Evolutionary conservation across 257 asterid genomes (phyloP).

Genomic region (Gentiana dahurica): DNA sequence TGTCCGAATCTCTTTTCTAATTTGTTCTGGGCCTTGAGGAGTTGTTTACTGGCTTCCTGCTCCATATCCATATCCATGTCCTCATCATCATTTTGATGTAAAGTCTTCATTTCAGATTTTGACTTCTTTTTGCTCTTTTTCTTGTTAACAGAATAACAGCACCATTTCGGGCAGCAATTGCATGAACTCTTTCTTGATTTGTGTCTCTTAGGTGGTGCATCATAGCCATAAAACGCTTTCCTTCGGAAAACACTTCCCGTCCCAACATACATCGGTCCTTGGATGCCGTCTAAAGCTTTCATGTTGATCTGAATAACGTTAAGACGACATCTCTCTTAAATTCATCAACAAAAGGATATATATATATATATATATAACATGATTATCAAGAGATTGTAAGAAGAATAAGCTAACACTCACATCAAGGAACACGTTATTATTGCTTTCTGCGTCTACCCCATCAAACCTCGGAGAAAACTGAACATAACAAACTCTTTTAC

Average conservation of each 20-base stretch:
- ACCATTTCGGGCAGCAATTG: slow-evolving; percentile 23
- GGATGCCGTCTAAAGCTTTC: slow-evolving; percentile 34
- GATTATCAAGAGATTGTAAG: not conserved
- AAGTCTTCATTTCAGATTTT: slow-evolving; percentile 5
- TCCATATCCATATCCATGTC: too few species aligned
- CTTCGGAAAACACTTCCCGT: slow-evolving; percentile 30
- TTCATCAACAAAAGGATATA: not conserved
- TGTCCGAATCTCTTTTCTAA: slow-evolving; percentile 25
- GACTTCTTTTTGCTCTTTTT: slow-evolving; percentile 12
- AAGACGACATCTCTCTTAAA: not conserved
- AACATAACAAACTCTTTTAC: slow-evolving; percentile 14
- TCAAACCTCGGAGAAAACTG: slow-evolving; percentile 21
- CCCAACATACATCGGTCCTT: slow-evolving; percentile 36
- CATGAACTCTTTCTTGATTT: slow-evolving; percentile 14
- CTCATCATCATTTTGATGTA: too few species aligned
- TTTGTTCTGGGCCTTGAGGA: slow-evolving; percentile 13
- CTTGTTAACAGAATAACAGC: slow-evolving; percentile 9
- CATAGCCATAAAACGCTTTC: slow-evolving; percentile 23
- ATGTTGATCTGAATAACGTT: slow-evolving; percentile 22
- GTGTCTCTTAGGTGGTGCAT: slow-evolving; percentile 22
- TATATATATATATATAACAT: not conserved
- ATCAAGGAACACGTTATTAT: slow-evolving; percentile 15
- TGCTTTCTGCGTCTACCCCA: slow-evolving; percentile 13
- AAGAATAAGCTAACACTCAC: slow-evolving; percentile 4
- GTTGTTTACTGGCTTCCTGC: not conserved